Percentiles rank a stretch among this genome's conserved stretches.
Evolutionary conservation across 306 rosid genomes (phyloP).

Genomic region (Geum urbanum): DNA sequence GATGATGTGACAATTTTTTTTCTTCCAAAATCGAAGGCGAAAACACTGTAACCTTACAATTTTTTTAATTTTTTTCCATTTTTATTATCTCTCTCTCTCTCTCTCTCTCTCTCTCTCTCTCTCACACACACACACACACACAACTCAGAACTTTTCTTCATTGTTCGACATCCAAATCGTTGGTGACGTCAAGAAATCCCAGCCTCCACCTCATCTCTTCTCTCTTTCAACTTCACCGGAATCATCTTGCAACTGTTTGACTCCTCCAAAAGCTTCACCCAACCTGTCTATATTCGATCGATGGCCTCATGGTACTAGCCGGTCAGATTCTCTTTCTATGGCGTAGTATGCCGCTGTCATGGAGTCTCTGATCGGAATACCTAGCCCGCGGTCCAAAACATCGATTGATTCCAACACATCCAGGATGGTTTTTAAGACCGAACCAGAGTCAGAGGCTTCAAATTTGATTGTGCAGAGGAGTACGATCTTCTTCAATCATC

Average conservation of each 20-base stretch:
- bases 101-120: too few species aligned
- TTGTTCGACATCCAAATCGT: too few species aligned
- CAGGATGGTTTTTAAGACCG: constrained; percentile 40
- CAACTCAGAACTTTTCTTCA: too few species aligned
- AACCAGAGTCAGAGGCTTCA: constrained; percentile 27
- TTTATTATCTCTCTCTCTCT: too few species aligned
- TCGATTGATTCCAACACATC: constrained; percentile 49
- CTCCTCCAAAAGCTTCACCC: constrained; percentile 4
- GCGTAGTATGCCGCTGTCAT: constrained; percentile 59
- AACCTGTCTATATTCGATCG: constrained; percentile 52
- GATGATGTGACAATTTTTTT: too few species aligned
- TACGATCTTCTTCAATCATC: constrained; percentile 47
- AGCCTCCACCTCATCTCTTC: constrained; percentile 47
- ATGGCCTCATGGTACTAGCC: constrained; percentile 44
- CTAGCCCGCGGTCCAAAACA: constrained; percentile 29
- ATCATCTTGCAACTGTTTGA: constrained; percentile 29
- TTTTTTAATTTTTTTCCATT: too few species aligned
- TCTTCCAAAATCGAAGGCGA: too few species aligned
- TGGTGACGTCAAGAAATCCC: too few species aligned
- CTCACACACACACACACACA: too few species aligned
- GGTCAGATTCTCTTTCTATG: constrained; percentile 26
- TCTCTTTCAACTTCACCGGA: constrained; percentile 36
- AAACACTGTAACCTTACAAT: too few species aligned
- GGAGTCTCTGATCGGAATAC: constrained; percentile 13
- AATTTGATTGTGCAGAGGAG: constrained; percentile 56